These are phyloP conservation scores for Fragaria ananassa DNA, from an alignment of 306 rosid species.

Conservation along the genomic window DNA sequence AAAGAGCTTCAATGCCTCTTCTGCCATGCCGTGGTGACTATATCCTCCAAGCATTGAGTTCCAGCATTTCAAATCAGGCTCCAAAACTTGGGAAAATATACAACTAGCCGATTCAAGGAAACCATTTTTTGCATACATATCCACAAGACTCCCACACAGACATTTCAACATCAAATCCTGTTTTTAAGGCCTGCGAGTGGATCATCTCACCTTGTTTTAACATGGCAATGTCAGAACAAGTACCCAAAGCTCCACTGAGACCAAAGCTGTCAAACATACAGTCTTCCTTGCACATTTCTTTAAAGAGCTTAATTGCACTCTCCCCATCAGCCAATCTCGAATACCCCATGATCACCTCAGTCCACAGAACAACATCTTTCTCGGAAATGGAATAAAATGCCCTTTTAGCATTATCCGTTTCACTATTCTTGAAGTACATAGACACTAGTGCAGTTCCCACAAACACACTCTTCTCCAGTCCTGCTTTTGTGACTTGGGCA, in stretches of 20 bases:
- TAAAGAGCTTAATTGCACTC: slow-evolving; percentile 49
- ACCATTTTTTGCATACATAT: slow-evolving; percentile 88
- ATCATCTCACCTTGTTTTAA: slow-evolving; percentile 74
- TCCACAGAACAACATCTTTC: slow-evolving; percentile 82
- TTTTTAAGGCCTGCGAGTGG: slow-evolving; percentile 61
- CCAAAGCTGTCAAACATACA: slow-evolving; percentile 51
- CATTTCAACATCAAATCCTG: slow-evolving; percentile 58
- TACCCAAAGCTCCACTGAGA: slow-evolving; percentile 68
- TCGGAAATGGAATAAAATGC: slow-evolving; percentile 44
- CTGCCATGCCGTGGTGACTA: slow-evolving; percentile 70
- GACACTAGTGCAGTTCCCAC: slow-evolving; percentile 71
- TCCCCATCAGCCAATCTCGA: slow-evolving; percentile 51
- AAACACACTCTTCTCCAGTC: slow-evolving; percentile 52
- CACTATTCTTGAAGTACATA: slow-evolving; percentile 65
- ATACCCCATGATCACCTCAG: slow-evolving; percentile 73
- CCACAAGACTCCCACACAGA: slow-evolving; percentile 77
- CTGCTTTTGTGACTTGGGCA: slow-evolving; percentile 56
- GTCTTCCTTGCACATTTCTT: slow-evolving; percentile 53
- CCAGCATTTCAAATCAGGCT: slow-evolving; percentile 80
- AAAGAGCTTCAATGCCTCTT: slow-evolving; percentile 58
- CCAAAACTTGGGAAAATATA: slow-evolving; percentile 49
- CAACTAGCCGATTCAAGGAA: slow-evolving; percentile 46
- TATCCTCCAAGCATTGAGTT: slow-evolving; percentile 93
- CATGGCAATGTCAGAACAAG: slow-evolving; percentile 71
- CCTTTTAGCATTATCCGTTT: slow-evolving; percentile 47